phyloP scores from a whole-genome alignment of 1,284 basidiomycete species.

The Tilletia horrida region DNA sequence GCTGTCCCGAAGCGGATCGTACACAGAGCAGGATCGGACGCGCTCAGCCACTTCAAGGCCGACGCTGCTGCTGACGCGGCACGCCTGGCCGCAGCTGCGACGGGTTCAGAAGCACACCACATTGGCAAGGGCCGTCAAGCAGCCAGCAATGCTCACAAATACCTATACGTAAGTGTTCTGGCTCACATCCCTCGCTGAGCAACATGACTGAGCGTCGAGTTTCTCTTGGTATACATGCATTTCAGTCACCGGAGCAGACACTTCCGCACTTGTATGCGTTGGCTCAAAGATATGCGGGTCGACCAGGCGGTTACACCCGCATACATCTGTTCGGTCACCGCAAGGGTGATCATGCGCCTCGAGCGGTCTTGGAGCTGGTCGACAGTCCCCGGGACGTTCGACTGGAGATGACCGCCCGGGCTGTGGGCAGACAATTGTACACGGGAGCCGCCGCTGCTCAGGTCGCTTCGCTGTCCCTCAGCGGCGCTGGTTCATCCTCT shows the following conservation, averaged over 20 bases:
- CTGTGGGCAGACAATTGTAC: constrained; percentile 33
- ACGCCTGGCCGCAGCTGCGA: background rate
- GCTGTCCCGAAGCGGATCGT: background rate
- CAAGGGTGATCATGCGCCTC: constrained; percentile 85
- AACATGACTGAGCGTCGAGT: background rate
- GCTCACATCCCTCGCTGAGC: background rate
- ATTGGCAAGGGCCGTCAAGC: background rate
- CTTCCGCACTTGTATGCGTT: constrained; percentile 78
- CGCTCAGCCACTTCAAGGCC: background rate
- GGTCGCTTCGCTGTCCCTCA: background rate
- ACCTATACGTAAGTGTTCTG: constrained; percentile 3
- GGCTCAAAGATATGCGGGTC: constrained; percentile 72
- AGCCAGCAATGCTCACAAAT: background rate
- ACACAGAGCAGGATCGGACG: background rate
- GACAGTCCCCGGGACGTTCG: constrained; percentile 87
- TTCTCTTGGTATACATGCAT: too few relatives aligned
- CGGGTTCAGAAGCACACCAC: background rate
- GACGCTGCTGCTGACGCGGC: constrained; percentile 4
- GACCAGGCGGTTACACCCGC: constrained; percentile 92
- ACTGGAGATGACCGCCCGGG: constrained; percentile 50
- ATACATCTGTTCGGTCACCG: constrained; percentile 85
- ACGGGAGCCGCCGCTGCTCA: constrained; percentile 6
- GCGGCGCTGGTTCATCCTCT: background rate
- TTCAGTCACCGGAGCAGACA: constrained; percentile 54
- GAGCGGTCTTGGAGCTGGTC: constrained; percentile 87